Evolutionary conservation across 805 yeast species (phyloP).

Genomic region (Suhomyces sp.): DNA sequence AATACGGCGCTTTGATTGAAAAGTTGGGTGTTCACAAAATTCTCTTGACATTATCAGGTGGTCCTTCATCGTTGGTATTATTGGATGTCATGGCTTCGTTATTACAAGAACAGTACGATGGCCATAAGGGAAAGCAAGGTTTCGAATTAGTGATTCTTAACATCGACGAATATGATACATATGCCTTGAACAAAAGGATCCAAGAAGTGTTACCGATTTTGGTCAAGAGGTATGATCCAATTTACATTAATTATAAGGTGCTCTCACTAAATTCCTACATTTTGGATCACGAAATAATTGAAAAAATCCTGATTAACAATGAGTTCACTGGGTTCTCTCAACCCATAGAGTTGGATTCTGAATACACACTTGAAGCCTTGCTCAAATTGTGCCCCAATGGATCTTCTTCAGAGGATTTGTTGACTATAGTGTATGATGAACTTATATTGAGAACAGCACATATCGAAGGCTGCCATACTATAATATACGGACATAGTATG

Average conservation of each 20-base stretch:
- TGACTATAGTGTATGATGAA: constrained; percentile 46
- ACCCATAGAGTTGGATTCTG: constrained; percentile 5
- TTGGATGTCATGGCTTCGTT: constrained; percentile 64
- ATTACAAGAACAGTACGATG: constrained; percentile 58
- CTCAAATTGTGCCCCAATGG: constrained; percentile 45
- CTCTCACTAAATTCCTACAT: constrained; percentile 44
- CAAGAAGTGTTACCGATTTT: constrained; percentile 19
- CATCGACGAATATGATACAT: constrained; percentile 38
- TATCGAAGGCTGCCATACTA: constrained; percentile 47
- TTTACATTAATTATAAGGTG: constrained; percentile 36
- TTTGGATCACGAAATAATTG: constrained; percentile 24
- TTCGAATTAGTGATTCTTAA: constrained; percentile 56
- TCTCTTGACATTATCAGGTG: constrained; percentile 65
- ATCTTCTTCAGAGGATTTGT: constrained; percentile 66
- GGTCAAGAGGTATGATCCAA: constrained; percentile 17
- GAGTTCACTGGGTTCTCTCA: constrained; percentile 22
- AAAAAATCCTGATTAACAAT: constrained; percentile 31
- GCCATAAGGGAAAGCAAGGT: constrained; percentile 67
- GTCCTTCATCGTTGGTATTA: constrained; percentile 63
- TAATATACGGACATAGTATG: constrained; percentile 77
- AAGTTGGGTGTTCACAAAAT: constrained; percentile 41
- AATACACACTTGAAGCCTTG: constrained; percentile 29
- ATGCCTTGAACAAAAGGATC: constrained; percentile 15
- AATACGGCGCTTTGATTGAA: constrained; percentile 48
- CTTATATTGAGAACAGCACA: constrained; percentile 49